Evolutionary conservation across 306 rosid species (phyloP).

Genomic region (Parietaria judaica): DNA sequence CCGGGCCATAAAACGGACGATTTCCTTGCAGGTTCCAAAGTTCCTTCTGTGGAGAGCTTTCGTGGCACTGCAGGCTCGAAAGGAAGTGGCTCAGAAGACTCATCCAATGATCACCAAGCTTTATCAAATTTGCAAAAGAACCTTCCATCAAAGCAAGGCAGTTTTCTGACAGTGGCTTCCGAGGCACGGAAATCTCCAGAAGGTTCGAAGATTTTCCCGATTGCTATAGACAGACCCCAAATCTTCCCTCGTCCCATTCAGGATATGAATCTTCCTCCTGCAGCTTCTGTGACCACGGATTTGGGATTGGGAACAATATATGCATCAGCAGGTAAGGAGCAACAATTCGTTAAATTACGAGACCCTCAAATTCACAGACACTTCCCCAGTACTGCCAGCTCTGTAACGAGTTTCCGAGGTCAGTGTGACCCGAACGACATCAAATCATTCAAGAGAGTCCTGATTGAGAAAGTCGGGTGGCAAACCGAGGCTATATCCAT

Average conservation of each 20-base stretch:
- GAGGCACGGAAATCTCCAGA: constrained; percentile 15
- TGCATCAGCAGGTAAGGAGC: constrained; percentile 39
- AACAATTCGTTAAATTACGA: constrained; percentile 28
- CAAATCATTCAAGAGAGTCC: constrained; percentile 46
- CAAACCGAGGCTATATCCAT: constrained; percentile 67
- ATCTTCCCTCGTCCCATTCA: constrained; percentile 21
- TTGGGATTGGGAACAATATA: constrained; percentile 82
- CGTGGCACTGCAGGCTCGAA: constrained; percentile 27
- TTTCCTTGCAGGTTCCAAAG: constrained; percentile 33
- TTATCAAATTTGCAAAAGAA: constrained; percentile 25
- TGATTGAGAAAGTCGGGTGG: constrained; percentile 61
- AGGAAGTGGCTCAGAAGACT: constrained; percentile 40
- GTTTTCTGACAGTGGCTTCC: constrained; percentile 30
- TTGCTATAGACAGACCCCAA: constrained; percentile 25
- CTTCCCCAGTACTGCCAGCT: constrained; percentile 43
- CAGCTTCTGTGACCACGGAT: constrained; percentile 73
- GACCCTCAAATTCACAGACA: constrained; percentile 32
- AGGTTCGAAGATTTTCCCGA: constrained; percentile 27
- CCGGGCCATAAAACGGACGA: constrained; percentile 34
- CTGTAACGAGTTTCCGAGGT: constrained; percentile 33
- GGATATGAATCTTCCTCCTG: constrained; percentile 23
- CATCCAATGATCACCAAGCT: constrained; percentile 21
- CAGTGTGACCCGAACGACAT: constrained; percentile 45
- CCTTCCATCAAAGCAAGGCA: constrained; percentile 30
- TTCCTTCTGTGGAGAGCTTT: constrained; percentile 36